phyloP scores from a whole-genome alignment of 352 stramenopile genomes.

The Thraustochytrium striatum region DNA sequence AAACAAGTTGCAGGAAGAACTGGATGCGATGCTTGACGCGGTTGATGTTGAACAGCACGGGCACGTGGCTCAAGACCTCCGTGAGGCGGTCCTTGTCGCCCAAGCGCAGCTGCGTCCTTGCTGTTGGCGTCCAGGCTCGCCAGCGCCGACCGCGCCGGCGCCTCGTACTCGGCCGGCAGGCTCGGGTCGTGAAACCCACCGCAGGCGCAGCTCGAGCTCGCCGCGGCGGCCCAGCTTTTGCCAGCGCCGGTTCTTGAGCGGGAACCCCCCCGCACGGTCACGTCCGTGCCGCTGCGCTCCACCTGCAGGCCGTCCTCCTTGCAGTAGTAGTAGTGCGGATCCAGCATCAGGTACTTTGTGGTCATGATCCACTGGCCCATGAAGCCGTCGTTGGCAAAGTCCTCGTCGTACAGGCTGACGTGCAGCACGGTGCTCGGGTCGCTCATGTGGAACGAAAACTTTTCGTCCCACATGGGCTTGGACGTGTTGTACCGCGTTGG shows the following conservation, averaged over 20 bases:
- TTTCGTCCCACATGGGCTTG: conserved; percentile 39
- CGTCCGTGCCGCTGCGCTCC: not conserved
- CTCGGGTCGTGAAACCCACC: conserved; percentile 22
- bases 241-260: too few species aligned
- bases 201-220: too few species aligned
- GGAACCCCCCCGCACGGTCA: not conserved
- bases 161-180: not conserved
- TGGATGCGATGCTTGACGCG: too few species aligned
- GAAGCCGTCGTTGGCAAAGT: conserved; percentile 7
- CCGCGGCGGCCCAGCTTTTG: too few species aligned
- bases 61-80: conserved; percentile 3
- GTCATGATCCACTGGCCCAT: conserved; percentile 45
- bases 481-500: conserved; percentile 35
- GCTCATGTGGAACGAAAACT: conserved; percentile 11
- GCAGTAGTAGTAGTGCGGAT: conserved; percentile 17
- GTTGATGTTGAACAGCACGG: not conserved
- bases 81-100: conserved; percentile 25
- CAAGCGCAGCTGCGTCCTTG: too few species aligned
- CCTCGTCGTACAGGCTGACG: conserved; percentile 22
- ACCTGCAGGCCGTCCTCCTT: conserved; percentile 4
- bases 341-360: conserved; percentile 20
- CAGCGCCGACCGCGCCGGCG: conserved; percentile 4
- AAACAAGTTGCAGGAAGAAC: too few species aligned
- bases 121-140: conserved; percentile 32
- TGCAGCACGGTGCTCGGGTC: conserved; percentile 32